A percentile compares a stretch with the other conserved stretches of the same genome.
Conservation (phyloP, 2,329 filamentous ascomycete species). For the Cladorrhinum sp. region DNA sequence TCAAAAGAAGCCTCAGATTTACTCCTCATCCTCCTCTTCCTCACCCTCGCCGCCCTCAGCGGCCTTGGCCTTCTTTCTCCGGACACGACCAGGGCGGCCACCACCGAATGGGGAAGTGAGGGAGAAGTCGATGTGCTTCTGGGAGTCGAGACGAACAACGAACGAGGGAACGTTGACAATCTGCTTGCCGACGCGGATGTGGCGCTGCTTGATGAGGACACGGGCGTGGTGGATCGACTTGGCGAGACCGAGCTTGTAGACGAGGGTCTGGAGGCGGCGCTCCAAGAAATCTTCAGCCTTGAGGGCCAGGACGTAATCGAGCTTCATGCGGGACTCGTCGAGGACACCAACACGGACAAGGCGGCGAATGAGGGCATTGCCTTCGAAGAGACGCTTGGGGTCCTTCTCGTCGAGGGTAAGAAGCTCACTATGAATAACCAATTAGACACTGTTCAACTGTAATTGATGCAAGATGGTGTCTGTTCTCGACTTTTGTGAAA, state of each 20-base stretch:
- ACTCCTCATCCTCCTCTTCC: constrained; percentile 82
- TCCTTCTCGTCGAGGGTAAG: constrained; percentile 99
- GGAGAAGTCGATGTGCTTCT: constrained; percentile 99
- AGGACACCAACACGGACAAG: constrained; percentile 99
- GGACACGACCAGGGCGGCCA: constrained; percentile 93
- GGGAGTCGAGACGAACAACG: constrained; percentile 98
- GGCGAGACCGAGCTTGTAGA: constrained; percentile 99
- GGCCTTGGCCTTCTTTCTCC: constrained; percentile 99
- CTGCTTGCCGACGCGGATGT: constrained; percentile 99
- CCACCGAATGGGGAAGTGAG: constrained; percentile 97
- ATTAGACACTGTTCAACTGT: constrained; percentile 16
- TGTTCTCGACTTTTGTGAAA: not conserved
- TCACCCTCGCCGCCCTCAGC: constrained; percentile 79
- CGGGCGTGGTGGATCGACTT: constrained; percentile 99
- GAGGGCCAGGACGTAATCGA: constrained; percentile 99
- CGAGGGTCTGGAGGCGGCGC: constrained; percentile 98
- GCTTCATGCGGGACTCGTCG: constrained; percentile 99
- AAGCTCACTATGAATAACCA: constrained; percentile 71
- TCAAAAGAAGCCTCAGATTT: constrained; percentile 35
- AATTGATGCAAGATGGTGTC: not conserved
- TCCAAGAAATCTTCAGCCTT: constrained; percentile 99
- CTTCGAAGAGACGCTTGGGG: constrained; percentile 99
- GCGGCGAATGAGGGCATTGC: constrained; percentile 99
- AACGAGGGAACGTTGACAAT: constrained; percentile 99
- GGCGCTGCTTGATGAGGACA: constrained; percentile 98